Base-by-base conservation (phyloP, 1,139 yeast species). In the Arxiozyma heterogenica region DNA sequence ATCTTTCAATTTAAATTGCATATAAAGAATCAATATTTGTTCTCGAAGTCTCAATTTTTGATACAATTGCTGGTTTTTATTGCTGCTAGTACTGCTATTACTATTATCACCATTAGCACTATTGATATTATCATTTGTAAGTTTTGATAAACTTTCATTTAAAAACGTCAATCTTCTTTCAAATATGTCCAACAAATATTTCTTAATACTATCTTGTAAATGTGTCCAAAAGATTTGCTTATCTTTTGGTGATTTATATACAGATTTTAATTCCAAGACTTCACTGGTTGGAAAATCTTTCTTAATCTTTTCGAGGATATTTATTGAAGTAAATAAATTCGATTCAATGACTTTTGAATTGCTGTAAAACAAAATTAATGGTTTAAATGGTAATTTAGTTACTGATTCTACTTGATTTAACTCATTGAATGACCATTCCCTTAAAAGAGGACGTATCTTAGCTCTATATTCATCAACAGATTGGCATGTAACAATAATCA, bases 381-480 rank as follows among this genome's bases (percentile, higher is more conserved):
- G 64, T 43, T 58, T 57, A 34, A 53, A 49, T 2, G 63, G 60
- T 20, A 55, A 45, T 4, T 21, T 42, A n/a, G 45, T 12, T n/a
- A 17, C 18, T 7, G 34, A 15, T 2, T 34, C 30, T 8, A 20
- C 17, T n/a, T 23, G 22, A 27, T 44, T 34, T 11, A 4, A 25
- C 39, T 21, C n/a, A 21, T 69, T 64, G 0, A 86, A 81, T 41
- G 87, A 73, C 98, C 98, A 93, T 63, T 86, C 95, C 53, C 78
- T 76, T 38, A 91, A 80, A 62, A 89, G 74, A 1, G 95, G 95
- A 50, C 98, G 77, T 0, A 85, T 90, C 61, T 84, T 86, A 0
- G 84, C 71, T 59, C 95, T 76, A 68, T 93, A 93, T 1, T 80
- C 80, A 20, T 91, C 98, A 44, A 83, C 69, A 47, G 79, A 80